These are phyloP conservation scores for Rhizophagus prolifer DNA, from an alignment of 192 early-diverging fungal genomes.

Conservation along the genomic window DNA sequence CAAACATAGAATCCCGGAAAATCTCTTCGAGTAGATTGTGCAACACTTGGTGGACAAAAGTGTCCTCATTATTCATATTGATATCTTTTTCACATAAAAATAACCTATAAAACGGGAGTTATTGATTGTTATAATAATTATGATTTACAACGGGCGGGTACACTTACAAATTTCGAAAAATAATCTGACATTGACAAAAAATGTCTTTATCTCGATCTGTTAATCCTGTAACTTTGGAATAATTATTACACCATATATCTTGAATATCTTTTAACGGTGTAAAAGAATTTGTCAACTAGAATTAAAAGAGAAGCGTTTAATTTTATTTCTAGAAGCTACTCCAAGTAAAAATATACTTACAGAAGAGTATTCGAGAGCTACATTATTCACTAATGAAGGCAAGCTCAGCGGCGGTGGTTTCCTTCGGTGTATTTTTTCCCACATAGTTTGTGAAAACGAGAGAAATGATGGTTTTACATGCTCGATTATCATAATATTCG, in stretches of 20 bases:
- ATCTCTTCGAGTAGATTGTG: too few species aligned
- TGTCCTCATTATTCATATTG: too few species aligned
- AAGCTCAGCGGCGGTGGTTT: background rate
- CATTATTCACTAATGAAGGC: background rate
- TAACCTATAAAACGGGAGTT: too few species aligned
- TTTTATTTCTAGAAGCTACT: slow-evolving; percentile 4
- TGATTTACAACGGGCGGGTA: too few species aligned
- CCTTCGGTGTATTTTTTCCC: slow-evolving; percentile 3
- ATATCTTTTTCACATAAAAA: too few species aligned
- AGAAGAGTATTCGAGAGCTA: background rate
- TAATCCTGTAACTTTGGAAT: slow-evolving; percentile 1
- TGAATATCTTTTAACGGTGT: slow-evolving; percentile 4
- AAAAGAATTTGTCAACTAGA: slow-evolving; percentile 22
- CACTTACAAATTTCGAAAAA: too few species aligned
- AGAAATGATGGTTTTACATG: slow-evolving; percentile 16
- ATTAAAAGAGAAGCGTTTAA: background rate
- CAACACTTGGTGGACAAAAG: too few species aligned
- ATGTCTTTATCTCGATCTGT: background rate
- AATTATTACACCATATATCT: slow-evolving; percentile 10
- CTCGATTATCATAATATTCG: too few species aligned
- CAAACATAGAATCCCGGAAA: too few species aligned
- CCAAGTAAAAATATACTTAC: too few species aligned
- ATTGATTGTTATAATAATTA: too few species aligned
- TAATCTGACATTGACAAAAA: too few species aligned
- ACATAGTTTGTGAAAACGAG: background rate